Evolutionary conservation across 2,329 filamentous ascomycete genomes (phyloP).

Genomic region (Trichoderma oligosporum): DNA sequence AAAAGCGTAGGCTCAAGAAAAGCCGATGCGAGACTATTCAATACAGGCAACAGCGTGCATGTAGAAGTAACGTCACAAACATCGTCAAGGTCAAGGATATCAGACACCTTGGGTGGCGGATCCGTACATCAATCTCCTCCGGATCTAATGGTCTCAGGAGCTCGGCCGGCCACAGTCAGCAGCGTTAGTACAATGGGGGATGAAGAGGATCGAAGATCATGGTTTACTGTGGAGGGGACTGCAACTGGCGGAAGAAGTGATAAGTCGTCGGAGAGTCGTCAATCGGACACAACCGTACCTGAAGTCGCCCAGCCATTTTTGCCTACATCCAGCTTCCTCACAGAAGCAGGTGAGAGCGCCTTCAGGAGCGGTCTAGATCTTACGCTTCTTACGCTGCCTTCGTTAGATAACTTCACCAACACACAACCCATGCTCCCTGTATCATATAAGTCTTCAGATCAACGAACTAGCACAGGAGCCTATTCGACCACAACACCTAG

Average conservation of each 20-base stretch:
- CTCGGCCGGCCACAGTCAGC: constrained; percentile 23
- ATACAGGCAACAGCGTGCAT: constrained; percentile 24
- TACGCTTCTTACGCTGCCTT: constrained; percentile 29
- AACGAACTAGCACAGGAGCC: constrained; percentile 25
- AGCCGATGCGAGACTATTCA: constrained; percentile 22
- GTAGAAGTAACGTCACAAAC: constrained; percentile 27
- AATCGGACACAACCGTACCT: constrained; percentile 29
- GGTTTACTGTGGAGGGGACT: constrained; percentile 35
- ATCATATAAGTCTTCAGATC: constrained; percentile 18
- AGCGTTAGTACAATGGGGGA: constrained; percentile 24
- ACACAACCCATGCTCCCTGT: constrained; percentile 22
- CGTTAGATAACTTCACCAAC: constrained; percentile 28
- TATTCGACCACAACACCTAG: constrained; percentile 34
- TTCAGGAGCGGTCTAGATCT: constrained; percentile 31
- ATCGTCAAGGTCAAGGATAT: constrained; percentile 25
- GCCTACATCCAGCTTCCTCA: constrained; percentile 29
- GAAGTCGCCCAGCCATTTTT: constrained; percentile 33
- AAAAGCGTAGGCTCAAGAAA: constrained; percentile 19
- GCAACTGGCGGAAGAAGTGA: constrained; percentile 27
- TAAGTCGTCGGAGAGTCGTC: constrained; percentile 26
- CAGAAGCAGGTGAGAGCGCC: constrained; percentile 26
- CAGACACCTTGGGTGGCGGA: constrained; percentile 28
- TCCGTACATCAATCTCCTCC: constrained; percentile 27
- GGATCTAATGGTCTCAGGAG: constrained; percentile 26
- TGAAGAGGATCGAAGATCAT: constrained; percentile 32